Percentiles rank a stretch among this genome's conserved stretches.
These are phyloP conservation scores for Asterophora lycoperdoides DNA, from an alignment of 768 basidiomycete genomes.

Conservation along the genomic window DNA sequence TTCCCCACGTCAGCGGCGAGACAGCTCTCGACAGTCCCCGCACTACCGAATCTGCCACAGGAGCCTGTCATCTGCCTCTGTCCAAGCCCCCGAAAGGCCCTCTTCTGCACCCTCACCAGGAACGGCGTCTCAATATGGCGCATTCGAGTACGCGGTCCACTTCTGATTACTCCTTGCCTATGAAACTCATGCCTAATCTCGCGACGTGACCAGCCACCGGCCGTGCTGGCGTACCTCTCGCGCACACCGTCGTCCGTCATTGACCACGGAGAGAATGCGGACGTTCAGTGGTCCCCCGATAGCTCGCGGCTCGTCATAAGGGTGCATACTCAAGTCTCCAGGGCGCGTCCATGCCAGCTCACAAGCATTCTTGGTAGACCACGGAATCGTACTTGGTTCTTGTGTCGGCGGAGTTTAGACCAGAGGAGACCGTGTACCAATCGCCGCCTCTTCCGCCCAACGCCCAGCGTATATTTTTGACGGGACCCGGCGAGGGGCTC, in stretches of 20 bases:
- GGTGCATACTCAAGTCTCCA: conserved; percentile 38
- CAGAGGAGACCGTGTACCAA: conserved; percentile 52
- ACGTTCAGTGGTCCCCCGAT: conserved; percentile 81
- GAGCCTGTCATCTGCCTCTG: conserved; percentile 56
- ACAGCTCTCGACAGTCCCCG: conserved; percentile 65
- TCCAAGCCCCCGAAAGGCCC: conserved; percentile 68
- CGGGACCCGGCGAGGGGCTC: conserved; percentile 77
- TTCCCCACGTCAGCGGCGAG: conserved; percentile 79
- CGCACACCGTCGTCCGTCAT: conserved; percentile 73
- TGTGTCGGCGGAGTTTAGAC: conserved; percentile 56
- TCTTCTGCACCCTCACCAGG: conserved; percentile 73
- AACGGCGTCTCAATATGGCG: conserved; percentile 77
- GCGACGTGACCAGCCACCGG: conserved; percentile 51
- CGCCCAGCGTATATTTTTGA: conserved; percentile 64
- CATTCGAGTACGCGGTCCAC: conserved; percentile 57
- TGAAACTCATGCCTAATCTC: conserved; percentile 1
- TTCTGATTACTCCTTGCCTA: not conserved
- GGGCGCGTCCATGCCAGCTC: not conserved
- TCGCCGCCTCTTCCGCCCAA: conserved; percentile 47
- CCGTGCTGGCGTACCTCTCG: conserved; percentile 65
- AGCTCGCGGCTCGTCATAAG: conserved; percentile 75
- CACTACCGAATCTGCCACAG: conserved; percentile 56
- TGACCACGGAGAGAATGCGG: conserved; percentile 79
- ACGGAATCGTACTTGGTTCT: conserved; percentile 76
- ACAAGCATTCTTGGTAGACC: conserved; percentile 47